phyloP scores from a whole-genome alignment of 1,139 yeast species.

The Taiozyma onychis region DNA sequence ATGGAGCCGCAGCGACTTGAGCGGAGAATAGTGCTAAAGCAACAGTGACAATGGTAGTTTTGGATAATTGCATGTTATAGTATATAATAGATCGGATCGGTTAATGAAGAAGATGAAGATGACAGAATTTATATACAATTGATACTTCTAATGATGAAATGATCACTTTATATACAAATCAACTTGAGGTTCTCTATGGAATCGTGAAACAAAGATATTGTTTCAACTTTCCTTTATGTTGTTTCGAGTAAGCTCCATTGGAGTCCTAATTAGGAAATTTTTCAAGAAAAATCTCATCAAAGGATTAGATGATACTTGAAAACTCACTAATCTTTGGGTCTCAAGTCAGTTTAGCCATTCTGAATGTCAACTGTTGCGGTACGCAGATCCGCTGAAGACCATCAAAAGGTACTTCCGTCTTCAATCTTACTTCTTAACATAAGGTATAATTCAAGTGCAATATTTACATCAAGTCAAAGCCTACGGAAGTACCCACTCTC shows the following conservation, averaged over 20 bases:
- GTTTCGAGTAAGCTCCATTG: conserved; percentile 8
- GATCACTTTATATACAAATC: not conserved
- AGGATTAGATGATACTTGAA: too few relatives aligned
- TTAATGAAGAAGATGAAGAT: not conserved
- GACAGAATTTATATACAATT: not conserved
- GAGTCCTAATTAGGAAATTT: conserved; percentile 13
- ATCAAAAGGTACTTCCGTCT: too few relatives aligned
- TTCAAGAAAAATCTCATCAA: too few relatives aligned
- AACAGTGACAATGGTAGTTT: conserved; percentile 16
- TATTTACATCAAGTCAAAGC: too few relatives aligned
- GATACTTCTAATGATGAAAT: not conserved
- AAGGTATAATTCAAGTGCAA: too few relatives aligned
- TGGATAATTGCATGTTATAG: conserved; percentile 14
- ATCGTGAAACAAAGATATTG: not conserved
- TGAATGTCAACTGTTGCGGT: too few relatives aligned
- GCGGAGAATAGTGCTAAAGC: conserved; percentile 12
- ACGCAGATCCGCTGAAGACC: too few relatives aligned
- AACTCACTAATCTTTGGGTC: too few relatives aligned
- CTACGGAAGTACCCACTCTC: too few relatives aligned
- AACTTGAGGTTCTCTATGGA: not conserved
- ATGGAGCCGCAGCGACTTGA: conserved; percentile 10
- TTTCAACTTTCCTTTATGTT: not conserved
- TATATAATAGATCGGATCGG: not conserved
- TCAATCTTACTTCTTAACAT: too few relatives aligned
- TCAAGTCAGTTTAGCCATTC: too few relatives aligned